Evolutionary conservation across 108 stramenopile genomes (phyloP).

Genomic region (Conticribra guillardii): DNA sequence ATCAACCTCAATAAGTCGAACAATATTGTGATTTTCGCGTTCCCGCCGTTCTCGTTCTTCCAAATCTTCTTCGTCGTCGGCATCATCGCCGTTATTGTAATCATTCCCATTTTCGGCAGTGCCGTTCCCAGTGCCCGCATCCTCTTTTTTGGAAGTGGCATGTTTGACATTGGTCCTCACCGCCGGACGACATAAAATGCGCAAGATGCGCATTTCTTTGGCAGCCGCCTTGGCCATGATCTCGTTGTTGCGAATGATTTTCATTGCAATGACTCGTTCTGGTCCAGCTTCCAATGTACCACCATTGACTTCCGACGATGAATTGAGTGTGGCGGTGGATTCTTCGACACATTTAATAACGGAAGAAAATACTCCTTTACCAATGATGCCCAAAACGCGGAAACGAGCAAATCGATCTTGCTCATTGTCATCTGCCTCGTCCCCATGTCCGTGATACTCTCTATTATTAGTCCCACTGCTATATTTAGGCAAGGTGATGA

Average conservation of each 20-base stretch:
- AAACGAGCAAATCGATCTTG: slow-evolving; percentile 53
- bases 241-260: slow-evolving; percentile 97
- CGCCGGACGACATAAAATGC: slow-evolving; percentile 45
- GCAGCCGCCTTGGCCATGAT: slow-evolving; percentile 96
- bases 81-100: too few species aligned
- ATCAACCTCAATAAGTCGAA: slow-evolving; percentile 60
- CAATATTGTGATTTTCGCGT: slow-evolving; percentile 67
- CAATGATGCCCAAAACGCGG: slow-evolving; percentile 88
- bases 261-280: slow-evolving; percentile 86
- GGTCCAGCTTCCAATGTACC: background rate
- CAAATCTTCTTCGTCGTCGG: slow-evolving; percentile 48
- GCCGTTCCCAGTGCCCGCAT: background rate
- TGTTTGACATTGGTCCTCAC: slow-evolving; percentile 15
- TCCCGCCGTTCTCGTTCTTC: slow-evolving; percentile 43
- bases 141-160: slow-evolving; percentile 1
- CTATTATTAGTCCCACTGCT: slow-evolving; percentile 18
- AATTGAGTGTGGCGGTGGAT: slow-evolving; percentile 39
- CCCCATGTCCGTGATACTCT: background rate
- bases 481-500: slow-evolving; percentile 52
- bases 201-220: slow-evolving; percentile 78
- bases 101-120: slow-evolving; percentile 5
- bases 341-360: slow-evolving; percentile 85
- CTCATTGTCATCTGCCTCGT: slow-evolving; percentile 20
- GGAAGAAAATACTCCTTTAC: slow-evolving; percentile 96
- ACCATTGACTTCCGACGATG: slow-evolving; percentile 11